Base-by-base conservation (phyloP, 345 rosid species). In the Hibiscus mutabilis region DNA sequence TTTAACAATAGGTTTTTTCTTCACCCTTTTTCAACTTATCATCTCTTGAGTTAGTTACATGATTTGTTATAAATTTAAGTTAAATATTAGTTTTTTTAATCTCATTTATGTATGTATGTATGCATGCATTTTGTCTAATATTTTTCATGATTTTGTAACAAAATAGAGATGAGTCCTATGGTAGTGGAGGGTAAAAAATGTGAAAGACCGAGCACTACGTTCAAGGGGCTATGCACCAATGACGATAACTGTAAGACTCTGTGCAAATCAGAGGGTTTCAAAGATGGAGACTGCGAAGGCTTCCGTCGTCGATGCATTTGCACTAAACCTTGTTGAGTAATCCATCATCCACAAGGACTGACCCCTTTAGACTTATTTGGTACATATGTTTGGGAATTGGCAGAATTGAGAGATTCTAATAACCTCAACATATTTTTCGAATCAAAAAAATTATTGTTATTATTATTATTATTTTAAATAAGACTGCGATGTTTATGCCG, bases 231-330 rank as follows among this genome's bases (percentile, higher is more conserved):
- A 8, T 81, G 87, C 46, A 3, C 77, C 33, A 75, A 75, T 5
- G n/a, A 42, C 3, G 64, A 56, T 37, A 84, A 84, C 67, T 84
- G 87, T 24, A 83, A 71, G 16, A 1, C 62, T 15, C 72, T 84
- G 33, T 81, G 87, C 79, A 60, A 72, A 25, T 77, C 81, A 0
- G 87, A 84, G 68, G 83, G 82, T 14, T 84, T 81, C 74, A 66
- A n/a, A 0, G 71, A 78, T 5, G 87, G 84, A 14, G 62, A 74
- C 3, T 84, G 87, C 75, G 74, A 79, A 1, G 87, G 84, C 42
- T 73, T 84, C 27, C 84, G 78, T 37, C 83, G 79, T 21, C 81
- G 84, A 2, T 81, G 87, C 77, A 81, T 79, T 64, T 84, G 87
- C 78, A 59, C 74, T 66, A 84, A 67, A 4, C 60, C 19, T 51